Evolutionary conservation across 2,329 filamentous ascomycete genomes (phyloP).

Genomic region (Aaosphaeria arxii): DNA sequence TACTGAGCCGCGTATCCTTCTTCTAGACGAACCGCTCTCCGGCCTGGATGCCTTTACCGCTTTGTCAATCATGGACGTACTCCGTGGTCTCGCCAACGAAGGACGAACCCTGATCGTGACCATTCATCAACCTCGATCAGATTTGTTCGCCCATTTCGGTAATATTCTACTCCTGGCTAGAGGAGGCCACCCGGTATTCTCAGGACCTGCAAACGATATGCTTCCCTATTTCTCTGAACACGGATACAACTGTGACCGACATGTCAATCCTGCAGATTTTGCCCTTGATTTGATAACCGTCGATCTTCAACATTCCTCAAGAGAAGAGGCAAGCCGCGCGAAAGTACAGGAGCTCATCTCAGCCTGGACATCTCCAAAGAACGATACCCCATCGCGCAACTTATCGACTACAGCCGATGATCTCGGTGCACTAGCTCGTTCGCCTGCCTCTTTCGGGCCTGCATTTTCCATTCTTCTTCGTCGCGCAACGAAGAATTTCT

Average conservation of each 20-base stretch:
- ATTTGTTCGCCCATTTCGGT: slow-evolving; percentile 69
- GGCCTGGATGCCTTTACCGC: slow-evolving; percentile 77
- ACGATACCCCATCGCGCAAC: slow-evolving; percentile 44
- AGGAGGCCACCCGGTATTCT: slow-evolving; percentile 66
- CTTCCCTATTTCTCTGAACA: slow-evolving; percentile 60
- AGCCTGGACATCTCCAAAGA: slow-evolving; percentile 49
- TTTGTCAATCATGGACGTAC: slow-evolving; percentile 71
- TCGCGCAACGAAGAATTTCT: slow-evolving; percentile 63
- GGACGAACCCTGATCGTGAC: slow-evolving; percentile 73
- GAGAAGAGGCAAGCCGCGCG: slow-evolving; percentile 61
- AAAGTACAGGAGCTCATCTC: slow-evolving; percentile 62
- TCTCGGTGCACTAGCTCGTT: slow-evolving; percentile 65
- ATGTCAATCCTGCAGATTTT: slow-evolving; percentile 76
- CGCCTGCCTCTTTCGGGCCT: slow-evolving; percentile 58
- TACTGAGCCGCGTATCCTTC: slow-evolving; percentile 68
- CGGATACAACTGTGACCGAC: slow-evolving; percentile 63
- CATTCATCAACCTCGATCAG: slow-evolving; percentile 73
- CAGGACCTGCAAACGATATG: slow-evolving; percentile 63
- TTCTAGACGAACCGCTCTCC: slow-evolving; percentile 74
- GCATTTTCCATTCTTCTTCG: slow-evolving; percentile 67
- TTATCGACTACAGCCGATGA: slow-evolving; percentile 65
- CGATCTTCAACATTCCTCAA: slow-evolving; percentile 64
- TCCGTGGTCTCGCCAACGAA: slow-evolving; percentile 67
- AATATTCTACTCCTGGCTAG: slow-evolving; percentile 69
- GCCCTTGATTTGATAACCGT: slow-evolving; percentile 74